Percentiles rank a stretch among this genome's conserved stretches.
Evolutionary conservation across 1,139 yeast genomes (phyloP).

Genomic region (Yamadazyma blattariae): DNA sequence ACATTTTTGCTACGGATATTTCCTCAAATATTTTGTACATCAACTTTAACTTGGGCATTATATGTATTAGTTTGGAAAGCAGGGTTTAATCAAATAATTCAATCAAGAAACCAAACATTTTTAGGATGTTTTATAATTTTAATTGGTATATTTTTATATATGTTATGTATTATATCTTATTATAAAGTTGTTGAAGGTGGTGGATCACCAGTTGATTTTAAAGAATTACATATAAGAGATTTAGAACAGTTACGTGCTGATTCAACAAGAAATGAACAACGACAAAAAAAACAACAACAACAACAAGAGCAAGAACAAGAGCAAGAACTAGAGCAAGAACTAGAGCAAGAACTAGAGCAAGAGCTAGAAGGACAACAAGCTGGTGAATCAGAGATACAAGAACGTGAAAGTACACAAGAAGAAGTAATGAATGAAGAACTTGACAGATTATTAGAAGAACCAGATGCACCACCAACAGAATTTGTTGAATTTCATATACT

Average conservation of each 20-base stretch:
- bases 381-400: not conserved
- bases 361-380: not conserved
- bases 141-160: slow-evolving; percentile 19
- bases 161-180: slow-evolving; percentile 41
- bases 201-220: slow-evolving; percentile 55
- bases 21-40: slow-evolving; percentile 57
- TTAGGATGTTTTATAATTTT: slow-evolving; percentile 14
- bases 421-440: not conserved
- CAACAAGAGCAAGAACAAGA: not conserved
- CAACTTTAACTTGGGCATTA: slow-evolving; percentile 57
- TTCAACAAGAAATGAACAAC: slow-evolving; percentile 1
- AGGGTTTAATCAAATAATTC: slow-evolving; percentile 17
- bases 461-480: slow-evolving; percentile 13
- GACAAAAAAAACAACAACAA: not conserved
- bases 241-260: slow-evolving; percentile 5
- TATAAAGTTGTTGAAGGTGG: slow-evolving; percentile 60
- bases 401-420: no score
- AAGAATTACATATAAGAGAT: slow-evolving; percentile 19
- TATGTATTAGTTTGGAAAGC: slow-evolving; percentile 33
- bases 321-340: not conserved
- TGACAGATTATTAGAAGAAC: not conserved
- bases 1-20: slow-evolving; percentile 20
- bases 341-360: not conserved
- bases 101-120: slow-evolving; percentile 9
- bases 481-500: slow-evolving; percentile 12